Percentiles rank a stretch among this genome's conserved stretches.
Evolutionary conservation across 139 green algal species (phyloP).

Genomic region (Diplosphaera chodatii): DNA sequence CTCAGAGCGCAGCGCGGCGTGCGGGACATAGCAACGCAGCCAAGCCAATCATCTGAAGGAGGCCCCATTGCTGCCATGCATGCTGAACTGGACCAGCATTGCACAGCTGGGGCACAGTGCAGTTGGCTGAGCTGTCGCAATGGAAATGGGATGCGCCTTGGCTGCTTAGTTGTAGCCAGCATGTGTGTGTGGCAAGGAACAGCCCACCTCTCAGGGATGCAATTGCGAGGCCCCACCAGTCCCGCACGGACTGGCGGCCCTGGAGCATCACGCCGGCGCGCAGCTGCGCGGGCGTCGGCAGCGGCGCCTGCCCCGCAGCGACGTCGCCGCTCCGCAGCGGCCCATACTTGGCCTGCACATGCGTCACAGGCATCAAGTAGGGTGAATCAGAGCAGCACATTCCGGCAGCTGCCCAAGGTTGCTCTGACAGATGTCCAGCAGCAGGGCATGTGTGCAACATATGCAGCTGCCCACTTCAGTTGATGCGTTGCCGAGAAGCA

Average conservation of each 20-base stretch:
- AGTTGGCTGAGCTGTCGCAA: neutral
- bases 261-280: neutral
- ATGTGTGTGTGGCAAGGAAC: neutral
- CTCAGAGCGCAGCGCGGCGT: too few species aligned
- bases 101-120: too few species aligned
- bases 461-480: too few species aligned
- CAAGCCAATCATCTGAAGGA: too few species aligned
- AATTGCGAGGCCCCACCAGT: constrained; percentile 53
- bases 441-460: too few species aligned
- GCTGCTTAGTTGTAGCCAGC: neutral
- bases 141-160: neutral
- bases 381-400: too few species aligned
- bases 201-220: constrained; percentile 20
- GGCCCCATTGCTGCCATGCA: too few species aligned
- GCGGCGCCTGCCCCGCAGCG: neutral
- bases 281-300: constrained; percentile 26
- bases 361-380: neutral
- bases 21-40: too few species aligned
- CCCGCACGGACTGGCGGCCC: constrained; percentile 27
- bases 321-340: neutral
- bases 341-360: constrained; percentile 7
- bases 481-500: too few species aligned
- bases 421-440: too few species aligned
- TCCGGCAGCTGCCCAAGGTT: too few species aligned
- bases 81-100: too few species aligned